Base-by-base conservation (phyloP, 306 rosid species). In the Vigna hirtella region DNA sequence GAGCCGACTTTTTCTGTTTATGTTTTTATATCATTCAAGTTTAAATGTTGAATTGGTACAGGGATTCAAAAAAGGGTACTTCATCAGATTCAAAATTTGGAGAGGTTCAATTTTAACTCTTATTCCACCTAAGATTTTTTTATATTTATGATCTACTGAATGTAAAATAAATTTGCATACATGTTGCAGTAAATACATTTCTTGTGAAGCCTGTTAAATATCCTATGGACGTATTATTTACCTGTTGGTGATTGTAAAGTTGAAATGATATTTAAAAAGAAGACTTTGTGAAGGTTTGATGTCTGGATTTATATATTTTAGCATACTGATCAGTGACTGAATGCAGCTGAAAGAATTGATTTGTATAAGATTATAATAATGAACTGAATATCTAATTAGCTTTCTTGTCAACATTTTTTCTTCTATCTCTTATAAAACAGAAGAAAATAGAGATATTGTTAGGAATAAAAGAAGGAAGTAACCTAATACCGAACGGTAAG, bases 11-110 rank as follows among this genome's bases (percentile, higher is more conserved):
- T 43, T 38, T n/a, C 55, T 57, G 14, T 53, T 74, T 40, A 6
- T 17, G 64, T 83, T 75, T 82, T 42, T 42, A 52, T 64, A 55
- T 47, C 58, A 77, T 48, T 65, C 70, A 42, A 62, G 65, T 77
- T 83, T 83, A 36, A 86, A 66, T 83, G 56, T 77, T 76, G 11
- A 78, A 80, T 70, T 90, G 89, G 77, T 65, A 15, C 93, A 95
- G 99, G 98, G 99, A 93, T 86, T 81, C 94, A 42, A 88, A 70
- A 78, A 72, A 88, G 48, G 91, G 91, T 48, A 63, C 91, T 67
- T 84, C 90, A 55, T 83, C 97, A 34, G 99, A 93, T 73, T 79
- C 89, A 17, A 95, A 91, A 79, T 95, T 95, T 81, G 99, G 99
- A 86, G 99, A 95, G 99, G 99, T 95, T 74, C 68, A 52, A 49